These are phyloP conservation scores for Aspergillus aculeatinus DNA, from an alignment of 2,329 filamentous ascomycete genomes.

Conservation along the genomic window DNA sequence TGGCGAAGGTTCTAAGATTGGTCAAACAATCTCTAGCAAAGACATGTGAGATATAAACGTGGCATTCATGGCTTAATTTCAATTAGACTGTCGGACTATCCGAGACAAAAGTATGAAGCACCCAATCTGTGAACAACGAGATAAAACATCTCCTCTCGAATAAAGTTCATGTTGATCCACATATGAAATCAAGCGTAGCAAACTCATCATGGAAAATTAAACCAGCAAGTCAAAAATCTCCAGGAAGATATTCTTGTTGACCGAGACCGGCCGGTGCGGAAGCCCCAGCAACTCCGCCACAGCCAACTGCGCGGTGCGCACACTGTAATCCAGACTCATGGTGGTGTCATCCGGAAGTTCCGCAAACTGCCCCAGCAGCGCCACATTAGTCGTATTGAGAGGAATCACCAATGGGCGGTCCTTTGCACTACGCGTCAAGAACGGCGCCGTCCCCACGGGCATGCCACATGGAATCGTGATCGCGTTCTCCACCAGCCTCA, in stretches of 20 bases:
- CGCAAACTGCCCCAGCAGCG: constrained; percentile 43
- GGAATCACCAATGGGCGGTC: constrained; percentile 42
- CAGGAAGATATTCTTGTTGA: neutral
- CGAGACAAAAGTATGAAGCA: no score
- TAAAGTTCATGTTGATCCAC: no score
- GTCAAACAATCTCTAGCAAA: no score
- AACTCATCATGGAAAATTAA: neutral
- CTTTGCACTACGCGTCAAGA: constrained; percentile 32
- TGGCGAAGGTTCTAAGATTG: no score
- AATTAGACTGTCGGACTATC: no score
- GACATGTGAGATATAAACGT: no score
- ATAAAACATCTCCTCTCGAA: no score
- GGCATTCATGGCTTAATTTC: no score
- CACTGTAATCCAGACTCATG: constrained; percentile 42
- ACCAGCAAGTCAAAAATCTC: neutral
- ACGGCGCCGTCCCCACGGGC: constrained; percentile 40
- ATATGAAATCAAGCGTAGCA: no score
- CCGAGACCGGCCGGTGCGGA: neutral
- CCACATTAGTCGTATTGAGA: constrained; percentile 36
- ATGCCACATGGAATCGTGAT: constrained; percentile 39
- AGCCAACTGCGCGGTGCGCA: constrained; percentile 35
- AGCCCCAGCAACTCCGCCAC: constrained; percentile 26
- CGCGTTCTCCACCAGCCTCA: constrained; percentile 23
- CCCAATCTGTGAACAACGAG: no score
- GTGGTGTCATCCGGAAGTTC: constrained; percentile 42